These are phyloP conservation scores for Oryza australiensis DNA, from an alignment of 176 grass and related monocot genomes.

Conservation along the genomic window DNA sequence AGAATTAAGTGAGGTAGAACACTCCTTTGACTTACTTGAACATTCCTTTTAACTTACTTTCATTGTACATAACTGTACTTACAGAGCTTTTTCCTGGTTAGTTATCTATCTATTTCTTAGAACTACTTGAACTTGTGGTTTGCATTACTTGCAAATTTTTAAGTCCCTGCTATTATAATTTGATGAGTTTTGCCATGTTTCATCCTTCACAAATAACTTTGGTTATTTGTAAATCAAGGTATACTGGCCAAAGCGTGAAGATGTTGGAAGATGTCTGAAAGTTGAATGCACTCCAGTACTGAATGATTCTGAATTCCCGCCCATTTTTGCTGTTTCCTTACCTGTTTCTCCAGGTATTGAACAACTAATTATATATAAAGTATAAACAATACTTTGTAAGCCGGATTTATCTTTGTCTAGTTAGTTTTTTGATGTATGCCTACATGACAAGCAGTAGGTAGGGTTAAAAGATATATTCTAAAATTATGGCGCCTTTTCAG, in stretches of 20 bases:
- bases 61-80: background rate
- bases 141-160: constrained; percentile 1
- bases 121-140: background rate
- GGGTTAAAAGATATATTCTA: background rate
- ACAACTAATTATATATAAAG: constrained; percentile 15
- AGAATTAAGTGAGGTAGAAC: constrained; percentile 68
- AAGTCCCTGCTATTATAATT: background rate
- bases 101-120: constrained; percentile 4
- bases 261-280: constrained; percentile 87
- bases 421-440: background rate
- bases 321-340: constrained; percentile 82
- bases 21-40: constrained; percentile 24
- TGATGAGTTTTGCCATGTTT: constrained; percentile 1
- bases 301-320: constrained; percentile 58
- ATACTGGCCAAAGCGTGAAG: constrained; percentile 81
- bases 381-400: background rate
- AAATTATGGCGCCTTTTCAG: constrained; percentile 20
- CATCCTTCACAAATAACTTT: constrained; percentile 19
- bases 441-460: constrained; percentile 9
- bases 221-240: constrained; percentile 55
- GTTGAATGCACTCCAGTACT: constrained; percentile 77
- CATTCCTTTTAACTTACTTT: constrained; percentile 15
- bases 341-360: constrained; percentile 75
- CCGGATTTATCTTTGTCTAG: background rate
- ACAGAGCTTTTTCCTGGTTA: constrained; percentile 1